Evolutionary conservation across 257 asterid species (phyloP), one percentile per base, ranked within the genome.

Genomic region (Rubia yunnanensis): DNA sequence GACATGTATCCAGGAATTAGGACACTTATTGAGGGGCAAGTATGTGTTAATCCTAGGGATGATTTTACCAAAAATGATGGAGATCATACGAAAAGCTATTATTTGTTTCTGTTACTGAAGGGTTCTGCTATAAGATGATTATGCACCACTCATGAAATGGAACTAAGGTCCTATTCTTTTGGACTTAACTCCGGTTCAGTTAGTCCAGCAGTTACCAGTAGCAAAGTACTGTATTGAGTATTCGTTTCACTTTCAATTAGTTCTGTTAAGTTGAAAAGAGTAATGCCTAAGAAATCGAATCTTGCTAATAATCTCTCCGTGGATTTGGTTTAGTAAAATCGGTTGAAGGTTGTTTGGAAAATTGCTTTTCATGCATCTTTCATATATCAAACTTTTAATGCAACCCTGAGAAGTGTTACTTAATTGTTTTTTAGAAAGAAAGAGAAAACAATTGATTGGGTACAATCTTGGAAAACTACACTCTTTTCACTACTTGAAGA

Each of bases 401-500:
- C 28, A 27, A 60, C 72, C 60, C 70, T 36, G 56, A 58, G 65
- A 75, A 55, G 76, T 77, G 79, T 80, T 79, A 26, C 11, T 30
- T 59, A 65, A 81, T 58, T 79, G 55, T 73, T 74, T 75, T 78
- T 83, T 91, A 91, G 94, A 84, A 81, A 91, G 98, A 79, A 69
- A 63, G 84, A 81, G 69, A 89, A 86, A 74, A 75, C 84, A 64
- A 71, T 86, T 34, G 98, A 91, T 77, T 91, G 96, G 98, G 72
- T 83, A 68, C 72, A 76, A 49, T 88, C 96, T 64, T 91, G 98
- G 98, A 81, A 82, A 79, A 72, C 69, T 10, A 77, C 96, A 5
- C 96, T 91, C 68, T 91, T 84, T 70, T 64, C 73, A 32, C 96
- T 91, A 62, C 83, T 91, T 69, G 95, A 82, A 69, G 95, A 86